Conservation (phyloP, 495 filamentous ascomycete genomes). For the Neurospora tetraspora region DNA sequence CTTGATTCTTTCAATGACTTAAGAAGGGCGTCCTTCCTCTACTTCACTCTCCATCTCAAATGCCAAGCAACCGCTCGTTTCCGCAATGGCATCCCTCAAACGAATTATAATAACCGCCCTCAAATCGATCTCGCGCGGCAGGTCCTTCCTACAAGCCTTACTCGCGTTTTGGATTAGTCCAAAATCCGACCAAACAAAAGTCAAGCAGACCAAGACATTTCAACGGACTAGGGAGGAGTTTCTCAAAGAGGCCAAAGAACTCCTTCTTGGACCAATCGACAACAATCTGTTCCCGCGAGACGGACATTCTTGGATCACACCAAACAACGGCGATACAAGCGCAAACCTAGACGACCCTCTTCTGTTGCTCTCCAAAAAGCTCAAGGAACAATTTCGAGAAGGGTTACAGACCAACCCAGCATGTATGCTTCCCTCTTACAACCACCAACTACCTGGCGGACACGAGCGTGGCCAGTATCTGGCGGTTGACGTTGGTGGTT, state of each 20-base stretch:
- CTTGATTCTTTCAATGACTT: constrained; percentile 11
- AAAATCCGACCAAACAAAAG: constrained; percentile 12
- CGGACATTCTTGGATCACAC: not conserved
- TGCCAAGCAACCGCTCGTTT: constrained; percentile 37
- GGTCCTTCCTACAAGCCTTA: constrained; percentile 40
- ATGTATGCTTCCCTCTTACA: constrained; percentile 53
- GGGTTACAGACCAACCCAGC: constrained; percentile 34
- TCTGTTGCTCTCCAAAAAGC: constrained; percentile 25
- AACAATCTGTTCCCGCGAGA: not conserved
- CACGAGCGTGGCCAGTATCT: constrained; percentile 55
- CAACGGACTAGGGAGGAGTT: constrained; percentile 14
- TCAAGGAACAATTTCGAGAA: constrained; percentile 39
- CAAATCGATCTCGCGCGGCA: constrained; percentile 42
- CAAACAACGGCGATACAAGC: not conserved
- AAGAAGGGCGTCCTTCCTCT: constrained; percentile 6
- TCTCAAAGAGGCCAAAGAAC: constrained; percentile 25
- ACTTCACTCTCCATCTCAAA: constrained; percentile 8
- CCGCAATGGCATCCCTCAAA: constrained; percentile 36
- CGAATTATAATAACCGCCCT: constrained; percentile 31
- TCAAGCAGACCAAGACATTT: not conserved
- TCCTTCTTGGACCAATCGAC: constrained; percentile 28
- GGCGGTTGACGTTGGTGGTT: constrained; percentile 60
- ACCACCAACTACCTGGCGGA: constrained; percentile 63
- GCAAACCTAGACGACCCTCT: constrained; percentile 18
- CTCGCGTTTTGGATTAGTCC: constrained; percentile 40